A percentile compares a stretch with the other conserved stretches of the same genome.
These are phyloP conservation scores for Rhinocladiella similis DNA, from an alignment of 2,329 filamentous ascomycete genomes.

Conservation along the genomic window DNA sequence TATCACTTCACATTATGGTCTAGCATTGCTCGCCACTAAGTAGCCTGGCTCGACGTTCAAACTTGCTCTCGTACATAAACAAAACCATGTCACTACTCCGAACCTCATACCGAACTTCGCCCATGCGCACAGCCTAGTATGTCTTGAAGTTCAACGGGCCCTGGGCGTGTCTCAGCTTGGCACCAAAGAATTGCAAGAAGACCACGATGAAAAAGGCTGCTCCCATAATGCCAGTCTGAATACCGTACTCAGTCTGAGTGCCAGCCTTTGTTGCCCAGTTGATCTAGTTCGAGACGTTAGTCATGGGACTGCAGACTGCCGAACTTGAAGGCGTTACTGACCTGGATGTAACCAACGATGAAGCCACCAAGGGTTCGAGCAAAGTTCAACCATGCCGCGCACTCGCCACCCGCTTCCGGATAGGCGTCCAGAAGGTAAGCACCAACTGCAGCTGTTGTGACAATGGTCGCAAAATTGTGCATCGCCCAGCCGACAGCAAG, in stretches of 20 bases:
- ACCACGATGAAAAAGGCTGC: slow-evolving; percentile 37
- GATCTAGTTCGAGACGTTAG: slow-evolving; percentile 37
- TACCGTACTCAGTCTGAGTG: slow-evolving; percentile 44
- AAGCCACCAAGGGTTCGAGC: slow-evolving; percentile 48
- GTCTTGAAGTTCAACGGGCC: slow-evolving; percentile 37
- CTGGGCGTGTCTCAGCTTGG: slow-evolving; percentile 36
- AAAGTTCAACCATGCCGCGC: slow-evolving; percentile 53
- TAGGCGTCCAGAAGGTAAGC: slow-evolving; percentile 56
- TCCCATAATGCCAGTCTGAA: slow-evolving; percentile 45
- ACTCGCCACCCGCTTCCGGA: slow-evolving; percentile 53
- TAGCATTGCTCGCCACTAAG: not conserved
- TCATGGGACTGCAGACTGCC: not conserved
- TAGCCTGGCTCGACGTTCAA: not conserved
- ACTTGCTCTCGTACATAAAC: not conserved
- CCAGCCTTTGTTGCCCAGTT: slow-evolving; percentile 49
- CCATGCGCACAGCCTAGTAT: slow-evolving; percentile 6
- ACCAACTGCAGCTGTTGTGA: slow-evolving; percentile 52
- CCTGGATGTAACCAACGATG: slow-evolving; percentile 37
- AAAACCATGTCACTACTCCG: too few species aligned
- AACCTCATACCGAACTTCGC: not conserved
- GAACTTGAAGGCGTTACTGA: not conserved
- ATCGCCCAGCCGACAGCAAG: slow-evolving; percentile 51
- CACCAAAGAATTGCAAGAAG: slow-evolving; percentile 38
- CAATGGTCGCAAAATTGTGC: slow-evolving; percentile 57
- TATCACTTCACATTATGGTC: not conserved